Evolutionary conservation across 2,329 filamentous ascomycete genomes (phyloP).

Genomic region (Arachnomyces sp.): DNA sequence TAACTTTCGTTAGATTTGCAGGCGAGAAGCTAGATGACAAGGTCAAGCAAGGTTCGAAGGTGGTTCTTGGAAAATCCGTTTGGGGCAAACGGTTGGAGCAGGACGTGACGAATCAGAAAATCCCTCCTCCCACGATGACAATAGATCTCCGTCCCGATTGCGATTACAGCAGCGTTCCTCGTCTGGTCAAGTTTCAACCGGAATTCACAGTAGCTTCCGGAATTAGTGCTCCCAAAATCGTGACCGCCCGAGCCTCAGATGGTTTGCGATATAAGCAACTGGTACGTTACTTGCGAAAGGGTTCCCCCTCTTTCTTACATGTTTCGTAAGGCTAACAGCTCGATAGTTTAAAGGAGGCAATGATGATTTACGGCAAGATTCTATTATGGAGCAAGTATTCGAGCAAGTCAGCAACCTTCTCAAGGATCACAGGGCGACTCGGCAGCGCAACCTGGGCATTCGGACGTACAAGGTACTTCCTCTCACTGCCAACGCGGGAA

Average conservation of each 20-base stretch:
- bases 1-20: constrained; percentile 49
- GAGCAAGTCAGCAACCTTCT: constrained; percentile 88
- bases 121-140: constrained; percentile 85
- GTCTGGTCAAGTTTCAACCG: constrained; percentile 63
- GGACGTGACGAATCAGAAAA: constrained; percentile 55
- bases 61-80: constrained; percentile 55
- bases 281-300: constrained; percentile 35
- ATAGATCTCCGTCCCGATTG: constrained; percentile 65
- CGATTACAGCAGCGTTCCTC: constrained; percentile 70
- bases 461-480: constrained; percentile 96
- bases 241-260: constrained; percentile 71
- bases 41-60: constrained; percentile 60
- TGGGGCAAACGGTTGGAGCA: constrained; percentile 58
- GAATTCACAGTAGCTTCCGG: constrained; percentile 81
- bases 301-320: neutral
- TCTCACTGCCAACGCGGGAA: constrained; percentile 71
- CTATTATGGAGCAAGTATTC: constrained; percentile 99
- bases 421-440: constrained; percentile 75
- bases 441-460: constrained; percentile 81
- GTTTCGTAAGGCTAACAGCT: constrained; percentile 9
- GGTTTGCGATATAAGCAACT: constrained; percentile 79
- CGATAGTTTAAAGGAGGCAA: constrained; percentile 78
- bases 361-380: constrained; percentile 92
- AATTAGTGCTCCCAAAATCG: constrained; percentile 87
- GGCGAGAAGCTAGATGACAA: constrained; percentile 45